Evolutionary conservation across 331 rosid species (phyloP).

Genomic region (Spiraea crenata): DNA sequence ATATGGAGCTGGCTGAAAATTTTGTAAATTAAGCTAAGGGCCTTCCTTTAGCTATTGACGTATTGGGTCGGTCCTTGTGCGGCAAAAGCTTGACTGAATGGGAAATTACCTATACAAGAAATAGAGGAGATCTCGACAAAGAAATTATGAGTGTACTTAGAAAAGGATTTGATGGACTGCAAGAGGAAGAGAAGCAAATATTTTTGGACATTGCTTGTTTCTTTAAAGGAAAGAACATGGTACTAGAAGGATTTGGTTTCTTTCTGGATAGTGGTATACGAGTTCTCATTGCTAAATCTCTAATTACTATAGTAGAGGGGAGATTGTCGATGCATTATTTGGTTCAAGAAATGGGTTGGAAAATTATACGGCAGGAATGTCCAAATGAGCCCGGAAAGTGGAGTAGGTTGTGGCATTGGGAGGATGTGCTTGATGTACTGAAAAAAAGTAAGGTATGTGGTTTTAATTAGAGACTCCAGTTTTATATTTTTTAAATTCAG

Average conservation of each 20-base stretch:
- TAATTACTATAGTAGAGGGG: neutral
- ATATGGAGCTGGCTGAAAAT: neutral
- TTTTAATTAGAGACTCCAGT: neutral
- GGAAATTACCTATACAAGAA: neutral
- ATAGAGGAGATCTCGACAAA: neutral
- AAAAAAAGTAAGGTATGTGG: neutral
- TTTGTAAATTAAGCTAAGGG: neutral
- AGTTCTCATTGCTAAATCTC: neutral
- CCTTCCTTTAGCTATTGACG: neutral
- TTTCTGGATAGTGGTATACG: neutral
- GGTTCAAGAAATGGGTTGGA: neutral
- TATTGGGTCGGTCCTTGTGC: neutral
- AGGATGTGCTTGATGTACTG: neutral
- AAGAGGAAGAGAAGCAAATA: neutral
- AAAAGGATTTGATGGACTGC: neutral
- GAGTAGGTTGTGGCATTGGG: conserved; percentile 6
- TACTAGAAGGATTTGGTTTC: neutral
- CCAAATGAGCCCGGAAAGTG: neutral
- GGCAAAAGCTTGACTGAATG: neutral
- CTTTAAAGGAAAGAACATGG: neutral
- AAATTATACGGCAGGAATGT: neutral
- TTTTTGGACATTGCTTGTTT: neutral
- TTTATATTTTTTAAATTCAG: too few species aligned
- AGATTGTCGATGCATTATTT: conserved; percentile 18
- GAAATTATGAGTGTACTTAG: neutral